Evolutionary conservation across 2,329 filamentous ascomycete genomes (phyloP).

Genomic region (Colletotrichum coccodes): DNA sequence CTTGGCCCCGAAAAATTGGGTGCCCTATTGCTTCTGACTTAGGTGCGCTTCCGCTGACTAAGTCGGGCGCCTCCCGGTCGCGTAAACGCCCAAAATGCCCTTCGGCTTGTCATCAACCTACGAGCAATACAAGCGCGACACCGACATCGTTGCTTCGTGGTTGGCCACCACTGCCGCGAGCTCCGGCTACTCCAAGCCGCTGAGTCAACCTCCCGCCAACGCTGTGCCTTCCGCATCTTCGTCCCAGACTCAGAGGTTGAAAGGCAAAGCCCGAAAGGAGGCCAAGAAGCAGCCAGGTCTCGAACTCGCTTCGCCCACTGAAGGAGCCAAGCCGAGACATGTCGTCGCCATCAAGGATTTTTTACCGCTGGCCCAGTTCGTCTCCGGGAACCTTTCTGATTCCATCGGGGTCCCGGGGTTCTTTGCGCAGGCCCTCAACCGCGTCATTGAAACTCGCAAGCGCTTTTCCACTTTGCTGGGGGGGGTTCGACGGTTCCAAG

Average conservation of each 20-base stretch:
- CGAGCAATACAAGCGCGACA: constrained; percentile 53
- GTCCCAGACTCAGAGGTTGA: constrained; percentile 30
- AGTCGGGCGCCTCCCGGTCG: background rate
- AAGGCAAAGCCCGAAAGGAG: constrained; percentile 40
- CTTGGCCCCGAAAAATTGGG: too few species aligned
- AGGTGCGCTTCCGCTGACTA: background rate
- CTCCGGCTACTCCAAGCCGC: constrained; percentile 41
- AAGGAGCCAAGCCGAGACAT: constrained; percentile 37
- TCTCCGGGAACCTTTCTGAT: constrained; percentile 32
- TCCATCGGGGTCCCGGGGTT: constrained; percentile 38
- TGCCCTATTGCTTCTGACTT: background rate
- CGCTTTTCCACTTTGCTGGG: constrained; percentile 38
- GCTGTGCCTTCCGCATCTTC: background rate
- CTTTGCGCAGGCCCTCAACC: constrained; percentile 45
- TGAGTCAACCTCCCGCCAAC: background rate
- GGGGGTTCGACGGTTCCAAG: constrained; percentile 25
- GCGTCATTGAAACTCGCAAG: constrained; percentile 48
- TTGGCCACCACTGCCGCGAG: constrained; percentile 51
- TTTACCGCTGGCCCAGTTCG: constrained; percentile 47
- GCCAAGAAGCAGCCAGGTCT: background rate
- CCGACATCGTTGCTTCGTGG: constrained; percentile 51
- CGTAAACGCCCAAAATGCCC: constrained; percentile 33
- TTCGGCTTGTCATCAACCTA: constrained; percentile 43
- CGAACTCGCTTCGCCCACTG: background rate
- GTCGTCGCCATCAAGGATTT: constrained; percentile 50